Percentiles rank a stretch among this genome's conserved stretches.
Evolutionary conservation across 495 filamentous ascomycete genomes (phyloP).

Genomic region (Neurospora hispaniola): DNA sequence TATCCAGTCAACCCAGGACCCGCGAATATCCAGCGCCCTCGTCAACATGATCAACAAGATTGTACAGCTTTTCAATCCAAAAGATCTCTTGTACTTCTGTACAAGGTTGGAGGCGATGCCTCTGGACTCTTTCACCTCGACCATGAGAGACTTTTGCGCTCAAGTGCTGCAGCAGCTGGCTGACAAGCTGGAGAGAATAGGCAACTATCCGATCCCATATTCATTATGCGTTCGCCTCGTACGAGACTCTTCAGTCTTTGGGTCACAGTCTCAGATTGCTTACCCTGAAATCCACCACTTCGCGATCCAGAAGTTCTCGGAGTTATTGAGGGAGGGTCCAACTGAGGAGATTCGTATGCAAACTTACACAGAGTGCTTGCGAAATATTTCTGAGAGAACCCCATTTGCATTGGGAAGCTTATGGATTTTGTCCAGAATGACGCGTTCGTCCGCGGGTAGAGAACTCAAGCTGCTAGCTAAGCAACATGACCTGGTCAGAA

Average conservation of each 20-base stretch:
- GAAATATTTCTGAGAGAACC: constrained; percentile 36
- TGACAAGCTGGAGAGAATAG: constrained; percentile 11
- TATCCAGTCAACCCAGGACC: constrained; percentile 72
- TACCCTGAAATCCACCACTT: constrained; percentile 46
- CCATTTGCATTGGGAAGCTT: constrained; percentile 51
- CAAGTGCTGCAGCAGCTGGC: constrained; percentile 24
- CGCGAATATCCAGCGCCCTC: constrained; percentile 69
- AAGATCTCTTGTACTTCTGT: constrained; percentile 57
- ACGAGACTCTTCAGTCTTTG: constrained; percentile 46
- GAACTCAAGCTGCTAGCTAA: constrained; percentile 29
- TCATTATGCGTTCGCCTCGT: constrained; percentile 56
- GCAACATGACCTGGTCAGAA: constrained; percentile 33
- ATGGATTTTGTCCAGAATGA: constrained; percentile 52
- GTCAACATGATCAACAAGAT: constrained; percentile 64
- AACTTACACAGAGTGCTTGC: constrained; percentile 33
- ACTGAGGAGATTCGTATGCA: constrained; percentile 26
- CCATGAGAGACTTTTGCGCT: constrained; percentile 43
- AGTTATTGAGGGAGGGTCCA: constrained; percentile 32
- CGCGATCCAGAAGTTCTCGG: constrained; percentile 42
- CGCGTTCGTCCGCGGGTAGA: constrained; percentile 26
- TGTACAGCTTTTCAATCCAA: constrained; percentile 45
- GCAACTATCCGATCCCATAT: constrained; percentile 29
- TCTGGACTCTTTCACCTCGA: constrained; percentile 43
- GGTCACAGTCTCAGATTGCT: constrained; percentile 28
- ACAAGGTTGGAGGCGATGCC: constrained; percentile 62